Conservation (phyloP, 169 alveolate genomes). For the Eimeria praecox region DNA sequence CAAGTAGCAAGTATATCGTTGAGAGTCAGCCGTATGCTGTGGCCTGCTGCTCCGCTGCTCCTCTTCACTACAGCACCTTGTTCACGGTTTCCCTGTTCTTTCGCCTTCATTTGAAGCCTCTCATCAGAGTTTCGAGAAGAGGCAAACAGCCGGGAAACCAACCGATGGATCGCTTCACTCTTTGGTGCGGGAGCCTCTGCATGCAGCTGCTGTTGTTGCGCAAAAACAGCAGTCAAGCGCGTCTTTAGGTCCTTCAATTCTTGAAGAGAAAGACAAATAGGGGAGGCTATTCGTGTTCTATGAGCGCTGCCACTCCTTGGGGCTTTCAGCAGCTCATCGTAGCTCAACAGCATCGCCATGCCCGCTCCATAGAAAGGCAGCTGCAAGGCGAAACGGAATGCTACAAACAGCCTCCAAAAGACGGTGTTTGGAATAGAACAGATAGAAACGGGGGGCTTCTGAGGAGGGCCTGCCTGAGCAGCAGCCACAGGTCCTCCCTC, state of each 20-base stretch:
- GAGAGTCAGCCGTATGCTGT: conserved; percentile 27
- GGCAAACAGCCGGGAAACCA: neutral
- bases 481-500: neutral
- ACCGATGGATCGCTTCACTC: too few relatives aligned
- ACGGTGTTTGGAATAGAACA: conserved; percentile 7
- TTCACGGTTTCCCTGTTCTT: neutral
- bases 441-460: conserved; percentile 11
- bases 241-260: conserved; percentile 36
- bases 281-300: neutral
- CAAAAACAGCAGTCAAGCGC: neutral
- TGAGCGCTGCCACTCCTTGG: conserved; percentile 49
- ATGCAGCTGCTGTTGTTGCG: neutral
- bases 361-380: conserved; percentile 35
- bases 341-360: conserved; percentile 47
- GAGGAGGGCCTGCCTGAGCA: neutral
- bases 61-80: too few relatives aligned
- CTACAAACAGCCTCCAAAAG: conserved; percentile 21
- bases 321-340: conserved; percentile 36
- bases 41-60: too few relatives aligned
- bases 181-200: neutral
- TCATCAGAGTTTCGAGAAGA: neutral
- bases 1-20: conserved; percentile 74
- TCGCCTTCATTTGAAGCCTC: too few relatives aligned
- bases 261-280: conserved; percentile 13
- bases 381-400: conserved; percentile 31